Evolutionary conservation across 108 stramenopile genomes (phyloP), one percentile per base, ranked within the genome.

Genomic region (Pseudonitzschia multiseries): DNA sequence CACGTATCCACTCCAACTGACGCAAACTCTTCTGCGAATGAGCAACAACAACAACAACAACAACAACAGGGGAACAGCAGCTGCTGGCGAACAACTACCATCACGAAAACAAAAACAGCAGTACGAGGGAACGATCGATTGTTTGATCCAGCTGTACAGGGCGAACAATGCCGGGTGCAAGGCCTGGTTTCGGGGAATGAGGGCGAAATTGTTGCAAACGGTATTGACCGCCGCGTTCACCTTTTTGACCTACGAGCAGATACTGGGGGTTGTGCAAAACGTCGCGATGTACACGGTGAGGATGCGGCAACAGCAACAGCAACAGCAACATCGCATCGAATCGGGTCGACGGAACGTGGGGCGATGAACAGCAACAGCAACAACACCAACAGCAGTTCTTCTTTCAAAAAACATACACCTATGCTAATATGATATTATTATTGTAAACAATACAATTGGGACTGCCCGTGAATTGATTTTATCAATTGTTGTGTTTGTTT

Each of bases 171-270:
- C 85, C 8, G 93, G 93, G 12, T 46, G 70, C 24, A 72, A 59
- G 0, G 93, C 83, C 14, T 71, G 89, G 71, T 98, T 87, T 78
- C 81, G 82, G 53, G 97, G 97, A 22, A 93, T 98, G 92, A 79
- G 87, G 42, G 94, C 96, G 0, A 98, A 98, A 69, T 70, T 98
- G 33, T 59, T 95, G 22, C 96, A 97, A 61, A 96, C 97, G 0
- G 96, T 97, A 2, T 74, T 97, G 68, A 95, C 96, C 14, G 88
- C 90, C 12, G 87, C 92, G 26, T 87, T 91, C 53, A 91, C 87
- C 26, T 97, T 95, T 76, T 78, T 97, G 78, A 91, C 92, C 12
- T 97, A 97, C 72, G 96, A 97, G 66, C 91, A 93, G 68, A 91
- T 91, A 52, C 66, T 94, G 28, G 67, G 71, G 36, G 71, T 52